Percentiles rank a stretch among this genome's conserved stretches.
These are phyloP conservation scores for Quillaja saponaria DNA, from an alignment of 306 rosid species.

Conservation along the genomic window DNA sequence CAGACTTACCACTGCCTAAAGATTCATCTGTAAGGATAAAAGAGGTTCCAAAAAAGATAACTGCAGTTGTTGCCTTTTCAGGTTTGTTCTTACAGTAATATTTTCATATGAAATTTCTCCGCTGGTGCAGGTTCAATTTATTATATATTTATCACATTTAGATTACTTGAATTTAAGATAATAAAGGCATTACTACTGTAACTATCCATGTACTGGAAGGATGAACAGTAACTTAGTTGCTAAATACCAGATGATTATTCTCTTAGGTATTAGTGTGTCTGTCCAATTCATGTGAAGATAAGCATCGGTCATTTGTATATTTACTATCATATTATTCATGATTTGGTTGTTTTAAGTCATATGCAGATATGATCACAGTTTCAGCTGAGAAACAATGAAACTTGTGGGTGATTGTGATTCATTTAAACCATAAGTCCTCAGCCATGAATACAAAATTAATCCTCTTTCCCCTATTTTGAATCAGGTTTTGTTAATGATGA, in stretches of 20 bases:
- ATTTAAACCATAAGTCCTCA: slow-evolving; percentile 5
- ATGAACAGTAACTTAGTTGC: slow-evolving; percentile 10
- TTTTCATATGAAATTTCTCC: slow-evolving; percentile 7
- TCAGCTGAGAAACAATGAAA: too few relatives aligned
- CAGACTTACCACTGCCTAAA: slow-evolving; percentile 74
- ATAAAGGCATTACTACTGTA: slow-evolving; percentile 5
- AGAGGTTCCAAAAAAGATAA: slow-evolving; percentile 70
- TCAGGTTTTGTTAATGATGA: slow-evolving; percentile 78
- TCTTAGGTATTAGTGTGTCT: slow-evolving; percentile 1
- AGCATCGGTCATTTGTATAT: slow-evolving; percentile 4
- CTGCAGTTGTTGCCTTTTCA: slow-evolving; percentile 86
- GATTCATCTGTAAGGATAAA: slow-evolving; percentile 72
- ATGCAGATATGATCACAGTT: too few relatives aligned
- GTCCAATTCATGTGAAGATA: slow-evolving; percentile 5
- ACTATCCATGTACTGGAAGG: slow-evolving; percentile 20
- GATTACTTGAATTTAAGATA: slow-evolving; percentile 13
- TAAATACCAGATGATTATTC: slow-evolving; percentile 12
- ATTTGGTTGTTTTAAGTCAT: slow-evolving; percentile 9
- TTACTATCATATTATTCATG: background rate
- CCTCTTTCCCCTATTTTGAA: slow-evolving; percentile 21
- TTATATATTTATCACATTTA: background rate
- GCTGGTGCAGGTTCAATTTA: background rate
- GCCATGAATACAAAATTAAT: slow-evolving; percentile 1
- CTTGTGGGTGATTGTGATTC: too few relatives aligned
- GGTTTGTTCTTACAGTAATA: slow-evolving; percentile 51